Conservation (phyloP, 352 stramenopile species). For the Lagenidium giganteum region DNA sequence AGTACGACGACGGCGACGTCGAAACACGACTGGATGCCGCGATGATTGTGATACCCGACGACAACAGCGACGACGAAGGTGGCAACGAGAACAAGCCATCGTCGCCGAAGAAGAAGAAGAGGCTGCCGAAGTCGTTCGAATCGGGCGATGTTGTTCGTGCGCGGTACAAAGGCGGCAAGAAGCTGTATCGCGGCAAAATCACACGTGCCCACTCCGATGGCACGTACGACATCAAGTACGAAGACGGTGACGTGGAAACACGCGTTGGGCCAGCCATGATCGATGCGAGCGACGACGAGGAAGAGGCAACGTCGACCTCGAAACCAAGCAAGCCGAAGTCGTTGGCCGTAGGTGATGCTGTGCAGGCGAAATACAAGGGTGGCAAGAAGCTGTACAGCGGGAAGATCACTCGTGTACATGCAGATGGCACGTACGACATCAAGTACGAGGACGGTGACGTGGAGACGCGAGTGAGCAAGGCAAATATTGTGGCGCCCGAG, state of each 20-base stretch:
- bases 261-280: slow-evolving; percentile 16
- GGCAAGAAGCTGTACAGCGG: slow-evolving; percentile 32
- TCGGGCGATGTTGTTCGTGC: slow-evolving; percentile 32
- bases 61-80: too few relatives aligned
- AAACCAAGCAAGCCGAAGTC: slow-evolving; percentile 2
- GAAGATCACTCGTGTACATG: slow-evolving; percentile 27
- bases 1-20: slow-evolving; percentile 35
- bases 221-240: slow-evolving; percentile 68
- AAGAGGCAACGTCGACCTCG: too few relatives aligned
- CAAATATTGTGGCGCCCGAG: background rate
- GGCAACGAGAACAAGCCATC: too few relatives aligned
- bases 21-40: too few relatives aligned
- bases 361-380: slow-evolving; percentile 37
- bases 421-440: slow-evolving; percentile 61
- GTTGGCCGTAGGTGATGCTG: slow-evolving; percentile 25
- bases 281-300: too few relatives aligned
- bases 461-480: slow-evolving; percentile 19
- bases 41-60: too few relatives aligned
- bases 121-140: too few relatives aligned
- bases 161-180: slow-evolving; percentile 43
- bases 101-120: too few relatives aligned
- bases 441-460: slow-evolving; percentile 50
- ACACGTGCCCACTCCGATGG: slow-evolving; percentile 28
- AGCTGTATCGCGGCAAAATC: slow-evolving; percentile 49
- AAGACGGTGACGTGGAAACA: slow-evolving; percentile 69